A percentile compares a stretch with the other conserved stretches of the same genome.
phyloP scores from a whole-genome alignment of 2,329 filamentous ascomycete species.

The Emmonsia crescens region DNA sequence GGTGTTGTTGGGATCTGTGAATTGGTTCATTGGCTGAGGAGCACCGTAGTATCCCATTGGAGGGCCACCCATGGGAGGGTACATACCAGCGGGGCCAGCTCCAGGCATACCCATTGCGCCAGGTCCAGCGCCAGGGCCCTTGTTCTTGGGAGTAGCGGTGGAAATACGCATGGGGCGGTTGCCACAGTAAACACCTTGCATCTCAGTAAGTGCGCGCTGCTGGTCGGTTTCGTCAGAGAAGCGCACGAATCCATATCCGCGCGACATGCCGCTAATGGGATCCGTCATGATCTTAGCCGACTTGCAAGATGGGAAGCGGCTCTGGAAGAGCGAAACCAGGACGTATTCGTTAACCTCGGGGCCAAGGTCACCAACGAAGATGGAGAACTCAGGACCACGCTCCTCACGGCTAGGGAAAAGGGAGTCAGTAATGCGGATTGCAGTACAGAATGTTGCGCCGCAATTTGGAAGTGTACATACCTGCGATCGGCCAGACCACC shows the following conservation, averaged over 20 bases:
- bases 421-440: constrained; percentile 6
- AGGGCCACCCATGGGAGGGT: constrained; percentile 55
- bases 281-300: constrained; percentile 99
- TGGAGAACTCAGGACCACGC: constrained; percentile 88
- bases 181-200: constrained; percentile 98
- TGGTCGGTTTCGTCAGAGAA: constrained; percentile 94
- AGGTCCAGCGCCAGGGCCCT: constrained; percentile 42
- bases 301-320: constrained; percentile 93
- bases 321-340: constrained; percentile 91
- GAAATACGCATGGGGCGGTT: constrained; percentile 98
- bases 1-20: constrained; percentile 98
- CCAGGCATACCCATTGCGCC: constrained; percentile 42
- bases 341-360: constrained; percentile 99
- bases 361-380: constrained; percentile 95
- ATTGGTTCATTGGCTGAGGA: constrained; percentile 92
- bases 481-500: constrained; percentile 89
- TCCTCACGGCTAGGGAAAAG: constrained; percentile 59
- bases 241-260: constrained; percentile 94
- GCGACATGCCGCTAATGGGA: constrained; percentile 92
- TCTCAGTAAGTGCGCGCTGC: constrained; percentile 89
- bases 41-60: constrained; percentile 58
- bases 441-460: background rate
- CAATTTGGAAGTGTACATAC: constrained; percentile 34
- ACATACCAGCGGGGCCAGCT: constrained; percentile 47
- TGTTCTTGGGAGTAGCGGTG: constrained; percentile 94